Percentiles rank a stretch among this genome's conserved stretches.
Conservation (phyloP, 2,329 filamentous ascomycete genomes). For the Hortaea werneckii region DNA sequence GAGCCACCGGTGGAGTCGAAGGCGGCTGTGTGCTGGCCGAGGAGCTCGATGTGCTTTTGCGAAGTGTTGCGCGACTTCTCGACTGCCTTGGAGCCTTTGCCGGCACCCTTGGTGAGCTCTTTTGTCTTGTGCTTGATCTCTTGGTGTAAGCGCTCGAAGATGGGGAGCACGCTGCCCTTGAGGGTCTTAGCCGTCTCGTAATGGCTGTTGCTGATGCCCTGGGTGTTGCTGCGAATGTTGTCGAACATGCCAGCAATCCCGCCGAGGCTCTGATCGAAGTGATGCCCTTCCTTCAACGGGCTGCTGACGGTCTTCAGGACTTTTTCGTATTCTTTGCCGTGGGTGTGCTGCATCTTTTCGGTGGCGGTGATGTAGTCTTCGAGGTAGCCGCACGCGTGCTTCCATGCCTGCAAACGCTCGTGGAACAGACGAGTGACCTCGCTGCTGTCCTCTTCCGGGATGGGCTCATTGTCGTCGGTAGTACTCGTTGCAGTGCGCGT, state of each 20-base stretch:
- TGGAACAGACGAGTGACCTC: constrained; percentile 55
- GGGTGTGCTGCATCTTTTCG: constrained; percentile 73
- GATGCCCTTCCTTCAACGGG: constrained; percentile 78
- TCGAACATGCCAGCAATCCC: constrained; percentile 87
- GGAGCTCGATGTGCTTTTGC: constrained; percentile 91
- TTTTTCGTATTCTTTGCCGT: constrained; percentile 92
- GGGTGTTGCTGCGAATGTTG: constrained; percentile 85
- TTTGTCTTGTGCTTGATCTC: constrained; percentile 97
- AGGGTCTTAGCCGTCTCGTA: constrained; percentile 84
- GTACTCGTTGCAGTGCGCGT: constrained; percentile 20
- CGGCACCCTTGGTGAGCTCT: constrained; percentile 70
- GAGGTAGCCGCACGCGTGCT: constrained; percentile 82
- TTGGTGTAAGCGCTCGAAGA: constrained; percentile 81
- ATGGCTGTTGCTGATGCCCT: constrained; percentile 81
- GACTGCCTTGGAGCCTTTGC: constrained; percentile 79
- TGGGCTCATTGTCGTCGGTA: constrained; percentile 35
- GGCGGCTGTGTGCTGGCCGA: constrained; percentile 72
- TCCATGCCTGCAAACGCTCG: constrained; percentile 89
- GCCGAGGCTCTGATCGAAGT: constrained; percentile 84
- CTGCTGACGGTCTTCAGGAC: constrained; percentile 84
- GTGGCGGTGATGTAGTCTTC: constrained; percentile 81
- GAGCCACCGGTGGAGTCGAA: constrained; percentile 68
- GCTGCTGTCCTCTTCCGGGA: constrained; percentile 40
- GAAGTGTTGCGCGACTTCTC: constrained; percentile 77
- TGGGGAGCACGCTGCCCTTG: constrained; percentile 74